Conservation (phyloP, 169 alveolate genomes). For the Hepatocystis sp. region DNA sequence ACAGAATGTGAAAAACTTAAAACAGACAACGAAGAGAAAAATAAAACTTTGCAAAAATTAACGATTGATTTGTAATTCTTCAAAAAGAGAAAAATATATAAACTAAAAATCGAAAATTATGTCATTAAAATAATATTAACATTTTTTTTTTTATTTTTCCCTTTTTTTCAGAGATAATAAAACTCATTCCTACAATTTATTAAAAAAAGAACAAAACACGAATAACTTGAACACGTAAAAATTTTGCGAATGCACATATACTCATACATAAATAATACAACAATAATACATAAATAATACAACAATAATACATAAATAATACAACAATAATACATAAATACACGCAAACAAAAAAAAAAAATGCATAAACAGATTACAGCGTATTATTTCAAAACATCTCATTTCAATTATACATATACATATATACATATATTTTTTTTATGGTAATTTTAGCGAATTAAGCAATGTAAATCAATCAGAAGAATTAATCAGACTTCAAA, state of each 20-base stretch:
- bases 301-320: too few species aligned
- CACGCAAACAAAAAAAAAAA: too few species aligned
- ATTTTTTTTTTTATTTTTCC: slow-evolving; percentile 12
- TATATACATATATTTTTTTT: too few species aligned
- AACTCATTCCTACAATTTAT: slow-evolving; percentile 29
- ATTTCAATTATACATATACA: too few species aligned
- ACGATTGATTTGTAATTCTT: slow-evolving; percentile 49
- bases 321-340: too few species aligned
- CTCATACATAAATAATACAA: too few species aligned
- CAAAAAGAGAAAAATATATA: slow-evolving; percentile 2
- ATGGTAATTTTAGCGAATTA: slow-evolving; percentile 19
- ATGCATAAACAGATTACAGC: too few species aligned
- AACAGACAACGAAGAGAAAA: slow-evolving; percentile 50
- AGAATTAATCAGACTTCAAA: slow-evolving; percentile 68
- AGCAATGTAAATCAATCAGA: slow-evolving; percentile 72
- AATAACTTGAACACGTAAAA: slow-evolving; percentile 65
- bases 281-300: too few species aligned
- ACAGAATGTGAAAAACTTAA: slow-evolving; percentile 41
- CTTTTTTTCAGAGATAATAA: slow-evolving; percentile 35
- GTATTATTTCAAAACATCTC: too few species aligned
- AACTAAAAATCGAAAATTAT: neutral
- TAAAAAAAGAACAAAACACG: slow-evolving; percentile 51
- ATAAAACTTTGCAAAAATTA: slow-evolving; percentile 56
- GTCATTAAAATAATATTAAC: neutral
- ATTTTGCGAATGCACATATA: too few species aligned